A percentile compares a stretch with the other conserved stretches of the same genome.
phyloP scores from a whole-genome alignment of 2,329 filamentous ascomycete species.

The Ophiostoma sp. region DNA sequence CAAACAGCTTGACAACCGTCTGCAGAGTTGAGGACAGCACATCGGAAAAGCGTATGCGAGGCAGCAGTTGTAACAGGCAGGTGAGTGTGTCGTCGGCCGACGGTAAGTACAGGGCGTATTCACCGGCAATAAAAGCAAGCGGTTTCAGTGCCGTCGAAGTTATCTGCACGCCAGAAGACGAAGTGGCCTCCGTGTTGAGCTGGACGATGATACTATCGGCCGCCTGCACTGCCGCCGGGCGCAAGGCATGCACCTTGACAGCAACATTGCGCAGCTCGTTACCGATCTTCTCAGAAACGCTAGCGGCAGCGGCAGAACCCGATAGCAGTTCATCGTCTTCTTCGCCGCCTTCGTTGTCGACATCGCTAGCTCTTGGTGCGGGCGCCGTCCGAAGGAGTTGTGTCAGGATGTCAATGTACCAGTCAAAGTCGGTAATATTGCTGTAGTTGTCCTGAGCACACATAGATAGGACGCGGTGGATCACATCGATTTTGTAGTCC shows the following conservation, averaged over 20 bases:
- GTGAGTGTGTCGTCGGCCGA: conserved; percentile 67
- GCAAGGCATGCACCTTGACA: conserved; percentile 81
- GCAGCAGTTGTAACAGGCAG: conserved; percentile 62
- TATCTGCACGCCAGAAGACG: conserved; percentile 46
- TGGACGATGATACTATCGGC: conserved; percentile 69
- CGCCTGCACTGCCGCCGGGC: conserved; percentile 72
- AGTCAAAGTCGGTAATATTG: conserved; percentile 86
- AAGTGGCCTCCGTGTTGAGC: conserved; percentile 46
- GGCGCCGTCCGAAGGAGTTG: conserved; percentile 73
- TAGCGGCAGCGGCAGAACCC: conserved; percentile 32
- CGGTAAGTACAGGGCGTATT: conserved; percentile 70
- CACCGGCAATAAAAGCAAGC: conserved; percentile 79
- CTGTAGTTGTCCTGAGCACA: conserved; percentile 84
- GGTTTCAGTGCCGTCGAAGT: conserved; percentile 65
- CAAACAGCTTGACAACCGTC: conserved; percentile 78
- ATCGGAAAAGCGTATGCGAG: conserved; percentile 53
- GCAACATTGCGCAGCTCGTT: conserved; percentile 83
- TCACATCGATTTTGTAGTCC: conserved; percentile 79
- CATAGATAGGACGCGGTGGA: conserved; percentile 77
- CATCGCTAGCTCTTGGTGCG: conserved; percentile 39
- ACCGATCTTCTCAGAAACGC: conserved; percentile 67
- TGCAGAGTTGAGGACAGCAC: conserved; percentile 77
- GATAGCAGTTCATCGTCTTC: conserved; percentile 34
- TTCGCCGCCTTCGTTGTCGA: conserved; percentile 36
- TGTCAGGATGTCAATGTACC: conserved; percentile 88